Evolutionary conservation across 1,284 basidiomycete species (phyloP).

Genomic region (Rhodotorula sp.): DNA sequence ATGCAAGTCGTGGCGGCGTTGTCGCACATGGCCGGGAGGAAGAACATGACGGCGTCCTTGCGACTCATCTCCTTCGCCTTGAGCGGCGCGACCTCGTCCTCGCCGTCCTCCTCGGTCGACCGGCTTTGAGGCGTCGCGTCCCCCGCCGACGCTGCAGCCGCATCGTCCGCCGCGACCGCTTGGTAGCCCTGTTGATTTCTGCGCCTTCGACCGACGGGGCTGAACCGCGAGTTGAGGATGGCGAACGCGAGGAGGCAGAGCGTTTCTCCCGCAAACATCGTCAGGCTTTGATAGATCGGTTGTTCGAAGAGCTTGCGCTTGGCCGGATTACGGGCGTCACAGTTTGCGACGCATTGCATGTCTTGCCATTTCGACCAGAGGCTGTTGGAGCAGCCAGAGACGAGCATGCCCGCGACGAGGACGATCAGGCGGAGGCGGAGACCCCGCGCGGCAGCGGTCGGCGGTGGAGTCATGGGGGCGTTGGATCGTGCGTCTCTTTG

Average conservation of each 20-base stretch:
- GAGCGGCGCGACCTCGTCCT: constrained; percentile 25
- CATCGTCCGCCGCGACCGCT: constrained; percentile 7
- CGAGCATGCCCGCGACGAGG: constrained; percentile 36
- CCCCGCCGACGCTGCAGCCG: constrained; percentile 1
- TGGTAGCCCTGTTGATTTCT: not conserved
- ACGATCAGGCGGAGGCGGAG: constrained; percentile 14
- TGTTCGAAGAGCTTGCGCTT: constrained; percentile 31
- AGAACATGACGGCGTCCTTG: constrained; percentile 35
- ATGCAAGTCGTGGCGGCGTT: constrained; percentile 50
- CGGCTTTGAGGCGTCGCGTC: too few species aligned
- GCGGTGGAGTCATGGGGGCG: not conserved
- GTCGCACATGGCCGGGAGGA: constrained; percentile 42
- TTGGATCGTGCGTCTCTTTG: not conserved
- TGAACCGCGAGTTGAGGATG: constrained; percentile 33
- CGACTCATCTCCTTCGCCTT: constrained; percentile 11
- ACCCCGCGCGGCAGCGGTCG: not conserved
- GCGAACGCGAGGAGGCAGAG: constrained; percentile 44
- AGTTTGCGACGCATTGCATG: constrained; percentile 51
- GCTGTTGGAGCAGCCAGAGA: constrained; percentile 33
- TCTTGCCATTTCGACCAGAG: constrained; percentile 50
- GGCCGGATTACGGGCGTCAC: constrained; percentile 42
- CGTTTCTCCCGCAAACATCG: constrained; percentile 52
- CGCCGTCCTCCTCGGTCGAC: constrained; percentile 5
- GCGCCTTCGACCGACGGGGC: not conserved
- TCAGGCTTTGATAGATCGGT: constrained; percentile 44